These are phyloP conservation scores for Nannochloropsis salina DNA, from an alignment of 108 stramenopile species.

Conservation along the genomic window DNA sequence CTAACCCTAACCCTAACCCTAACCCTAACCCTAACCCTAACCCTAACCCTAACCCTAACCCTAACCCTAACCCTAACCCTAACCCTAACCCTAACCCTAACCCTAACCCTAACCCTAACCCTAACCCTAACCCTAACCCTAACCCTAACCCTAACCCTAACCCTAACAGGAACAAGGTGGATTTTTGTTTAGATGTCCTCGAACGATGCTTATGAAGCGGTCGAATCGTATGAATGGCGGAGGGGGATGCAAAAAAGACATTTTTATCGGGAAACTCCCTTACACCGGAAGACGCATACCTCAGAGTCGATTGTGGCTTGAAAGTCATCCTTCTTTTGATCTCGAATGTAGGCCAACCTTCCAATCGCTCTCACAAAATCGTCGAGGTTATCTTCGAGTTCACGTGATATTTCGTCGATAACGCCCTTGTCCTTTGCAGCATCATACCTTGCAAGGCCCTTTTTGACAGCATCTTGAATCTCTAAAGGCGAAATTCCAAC, in stretches of 20 bases:
- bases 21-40: slow-evolving; percentile 28
- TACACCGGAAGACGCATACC: too few species aligned
- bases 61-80: slow-evolving; percentile 34
- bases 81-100: slow-evolving; percentile 14
- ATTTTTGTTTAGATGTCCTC: background rate
- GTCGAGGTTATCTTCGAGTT: too few species aligned
- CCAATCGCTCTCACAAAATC: too few species aligned
- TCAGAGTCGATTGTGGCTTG: too few species aligned
- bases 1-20: slow-evolving; percentile 44
- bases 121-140: slow-evolving; percentile 42
- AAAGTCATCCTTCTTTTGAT: too few species aligned
- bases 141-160: slow-evolving; percentile 45
- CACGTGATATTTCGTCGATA: too few species aligned
- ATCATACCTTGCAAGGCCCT: too few species aligned
- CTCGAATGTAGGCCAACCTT: too few species aligned
- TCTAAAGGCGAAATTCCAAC: too few species aligned
- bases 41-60: slow-evolving; percentile 31
- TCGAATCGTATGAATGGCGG: background rate
- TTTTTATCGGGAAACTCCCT: too few species aligned
- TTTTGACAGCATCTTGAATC: too few species aligned
- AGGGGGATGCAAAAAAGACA: background rate
- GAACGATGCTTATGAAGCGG: background rate
- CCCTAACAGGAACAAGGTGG: slow-evolving; percentile 20
- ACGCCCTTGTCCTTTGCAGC: too few species aligned
- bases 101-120: slow-evolving; percentile 37